These are phyloP conservation scores for Phytophthora boehmeriae DNA, from an alignment of 352 stramenopile species.

Conservation along the genomic window DNA sequence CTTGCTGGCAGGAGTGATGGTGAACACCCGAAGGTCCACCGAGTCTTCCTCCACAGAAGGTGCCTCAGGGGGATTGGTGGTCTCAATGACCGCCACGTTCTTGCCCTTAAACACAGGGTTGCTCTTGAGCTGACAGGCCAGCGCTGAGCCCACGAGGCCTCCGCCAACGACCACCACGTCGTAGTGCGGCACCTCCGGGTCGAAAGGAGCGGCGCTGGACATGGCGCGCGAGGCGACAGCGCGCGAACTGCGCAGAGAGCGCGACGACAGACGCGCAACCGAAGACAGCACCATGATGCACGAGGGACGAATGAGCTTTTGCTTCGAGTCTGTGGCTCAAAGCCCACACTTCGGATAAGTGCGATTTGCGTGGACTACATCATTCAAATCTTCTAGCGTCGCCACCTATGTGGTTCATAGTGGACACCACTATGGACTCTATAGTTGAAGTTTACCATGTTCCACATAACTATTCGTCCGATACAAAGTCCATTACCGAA, in stretches of 20 bases:
- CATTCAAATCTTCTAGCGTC: background rate
- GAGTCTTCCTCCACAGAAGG: conserved; percentile 60
- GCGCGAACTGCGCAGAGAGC: conserved; percentile 25
- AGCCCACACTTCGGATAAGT: conserved; percentile 18
- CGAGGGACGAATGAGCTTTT: conserved; percentile 4
- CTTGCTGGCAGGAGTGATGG: conserved; percentile 88
- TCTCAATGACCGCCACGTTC: conserved; percentile 79
- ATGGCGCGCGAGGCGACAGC: conserved; percentile 15
- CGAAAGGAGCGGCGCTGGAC: conserved; percentile 27
- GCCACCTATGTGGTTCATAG: too few species aligned
- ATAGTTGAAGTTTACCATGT: too few species aligned
- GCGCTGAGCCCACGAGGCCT: conserved; percentile 80
- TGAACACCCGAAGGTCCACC: conserved; percentile 90
- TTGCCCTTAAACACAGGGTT: conserved; percentile 81
- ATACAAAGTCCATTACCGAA: too few species aligned
- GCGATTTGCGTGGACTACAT: background rate
- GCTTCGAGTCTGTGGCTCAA: conserved; percentile 37
- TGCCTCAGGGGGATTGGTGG: conserved; percentile 40
- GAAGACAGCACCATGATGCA: conserved; percentile 35
- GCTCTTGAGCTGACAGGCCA: conserved; percentile 84
- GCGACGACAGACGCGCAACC: conserved; percentile 26
- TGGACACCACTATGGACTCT: too few species aligned
- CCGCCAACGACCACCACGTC: conserved; percentile 87
- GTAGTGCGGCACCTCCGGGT: conserved; percentile 55
- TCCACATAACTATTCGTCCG: too few species aligned